These are phyloP conservation scores for Aspergillus sp. DNA, from an alignment of 2,329 filamentous ascomycete species.

Conservation along the genomic window DNA sequence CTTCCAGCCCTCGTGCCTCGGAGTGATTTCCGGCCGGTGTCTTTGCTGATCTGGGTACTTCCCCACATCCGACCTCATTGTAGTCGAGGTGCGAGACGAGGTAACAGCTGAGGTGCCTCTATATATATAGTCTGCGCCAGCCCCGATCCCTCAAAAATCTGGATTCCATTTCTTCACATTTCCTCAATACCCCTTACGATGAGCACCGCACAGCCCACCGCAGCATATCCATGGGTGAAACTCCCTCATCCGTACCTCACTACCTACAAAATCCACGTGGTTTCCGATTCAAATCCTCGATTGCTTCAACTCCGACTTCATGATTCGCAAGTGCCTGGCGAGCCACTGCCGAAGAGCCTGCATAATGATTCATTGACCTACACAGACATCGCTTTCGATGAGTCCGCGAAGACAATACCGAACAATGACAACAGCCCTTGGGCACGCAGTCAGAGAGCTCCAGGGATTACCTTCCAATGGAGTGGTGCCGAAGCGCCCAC, in stretches of 20 bases:
- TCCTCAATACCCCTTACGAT: neutral
- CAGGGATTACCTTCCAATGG: constrained; percentile 36
- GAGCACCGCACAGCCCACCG: neutral
- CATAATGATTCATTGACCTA: constrained; percentile 41
- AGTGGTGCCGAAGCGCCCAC: constrained; percentile 27
- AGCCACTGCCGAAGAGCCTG: constrained; percentile 36
- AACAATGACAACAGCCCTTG: constrained; percentile 40
- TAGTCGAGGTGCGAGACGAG: neutral
- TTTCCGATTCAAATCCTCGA: constrained; percentile 26
- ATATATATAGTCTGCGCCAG: neutral
- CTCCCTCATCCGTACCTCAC: constrained; percentile 50
- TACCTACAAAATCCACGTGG: constrained; percentile 38
- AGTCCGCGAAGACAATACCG: constrained; percentile 26
- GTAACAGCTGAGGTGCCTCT: neutral
- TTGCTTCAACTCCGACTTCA: constrained; percentile 36
- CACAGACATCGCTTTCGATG: constrained; percentile 32
- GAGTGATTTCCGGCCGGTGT: neutral
- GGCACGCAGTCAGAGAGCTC: constrained; percentile 35
- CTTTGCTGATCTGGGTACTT: neutral
- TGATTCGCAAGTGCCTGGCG: constrained; percentile 28
- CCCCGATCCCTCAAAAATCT: neutral
- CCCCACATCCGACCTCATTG: constrained; percentile 1
- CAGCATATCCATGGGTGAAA: constrained; percentile 40
- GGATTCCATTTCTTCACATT: neutral
- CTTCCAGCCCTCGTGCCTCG: neutral